Base-by-base conservation (phyloP, 805 yeast genomes). In the Wickerhamomyces canadensis region DNA sequence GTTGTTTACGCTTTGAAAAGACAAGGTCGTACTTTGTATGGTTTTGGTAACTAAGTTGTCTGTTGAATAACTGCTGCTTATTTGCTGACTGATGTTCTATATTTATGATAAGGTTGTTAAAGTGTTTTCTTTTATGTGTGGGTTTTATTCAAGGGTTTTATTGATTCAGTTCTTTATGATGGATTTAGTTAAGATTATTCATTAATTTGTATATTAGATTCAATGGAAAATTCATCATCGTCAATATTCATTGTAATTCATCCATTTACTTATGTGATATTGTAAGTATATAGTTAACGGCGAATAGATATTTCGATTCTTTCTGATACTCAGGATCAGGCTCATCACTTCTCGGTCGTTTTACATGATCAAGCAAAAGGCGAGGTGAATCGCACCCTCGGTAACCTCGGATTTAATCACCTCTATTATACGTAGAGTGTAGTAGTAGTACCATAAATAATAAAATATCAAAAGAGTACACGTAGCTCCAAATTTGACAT, bases 21-120 rank as follows among this genome's bases (percentile, higher is more conserved):
- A 83, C 97, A 93, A 79, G 98, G 98, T 66, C 85, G 98, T 77
- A 93, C 98, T 74, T 82, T 93, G 70, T 91, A 91, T 69, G 98
- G 98, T 89, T 93, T 91, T 84, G 98, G 98, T 78, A 96, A 96
- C 82, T 91, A 82, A 78, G 57, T 59, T 38, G 35, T 35, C 16
- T n/a, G n/a, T n/a, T n/a, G n/a, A n/a, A n/a, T n/a, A n/a, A n/a
- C n/a, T n/a, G n/a, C n/a, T n/a, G n/a, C n/a, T n/a, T n/a, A n/a
- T n/a, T n/a, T n/a, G n/a, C n/a, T n/a, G n/a, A n/a, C n/a, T 28
- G 31, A 17, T 11, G 14, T 19, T 27, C 19, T 17, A 25, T 27
- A 21, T 33, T 25, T 34, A 34, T 34, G 29, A 27, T 33, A 15
- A 31, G 21, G n/a, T n/a, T n/a, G n/a, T 26, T 19, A 5, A 7